Evolutionary conservation across 1,284 basidiomycete genomes (phyloP).

Genomic region (Cystobasidiaceae sp.): DNA sequence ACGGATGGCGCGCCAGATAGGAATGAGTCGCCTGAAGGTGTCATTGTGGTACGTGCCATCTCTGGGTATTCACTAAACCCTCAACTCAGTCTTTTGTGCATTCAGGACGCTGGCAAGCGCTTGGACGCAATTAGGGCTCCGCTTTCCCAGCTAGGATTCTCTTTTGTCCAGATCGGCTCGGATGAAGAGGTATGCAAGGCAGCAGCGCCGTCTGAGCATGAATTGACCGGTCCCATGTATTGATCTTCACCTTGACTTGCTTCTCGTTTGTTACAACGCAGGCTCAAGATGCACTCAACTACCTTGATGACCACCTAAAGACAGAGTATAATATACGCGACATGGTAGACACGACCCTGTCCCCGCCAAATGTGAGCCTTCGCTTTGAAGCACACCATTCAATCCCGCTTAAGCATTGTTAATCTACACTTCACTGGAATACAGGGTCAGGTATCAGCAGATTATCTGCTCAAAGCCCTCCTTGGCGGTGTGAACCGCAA

Average conservation of each 20-base stretch:
- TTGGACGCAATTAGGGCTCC: slow-evolving; percentile 28
- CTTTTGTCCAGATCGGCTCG: slow-evolving; percentile 39
- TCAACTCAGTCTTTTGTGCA: neutral
- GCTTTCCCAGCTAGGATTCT: slow-evolving; percentile 33
- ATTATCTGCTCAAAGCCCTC: slow-evolving; percentile 18
- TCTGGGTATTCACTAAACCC: too few relatives aligned
- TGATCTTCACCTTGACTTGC: too few relatives aligned
- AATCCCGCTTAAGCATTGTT: too few relatives aligned
- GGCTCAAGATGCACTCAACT: slow-evolving; percentile 21
- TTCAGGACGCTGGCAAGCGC: slow-evolving; percentile 22
- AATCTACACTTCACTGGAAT: neutral
- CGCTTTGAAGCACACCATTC: too few relatives aligned
- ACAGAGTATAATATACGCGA: slow-evolving; percentile 32
- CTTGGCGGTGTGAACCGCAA: neutral
- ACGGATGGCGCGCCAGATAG: slow-evolving; percentile 34
- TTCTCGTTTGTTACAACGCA: neutral
- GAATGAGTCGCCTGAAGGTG: slow-evolving; percentile 27
- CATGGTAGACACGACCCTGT: slow-evolving; percentile 38
- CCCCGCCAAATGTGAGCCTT: neutral
- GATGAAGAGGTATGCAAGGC: slow-evolving; percentile 30
- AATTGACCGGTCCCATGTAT: neutral
- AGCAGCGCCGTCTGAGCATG: neutral
- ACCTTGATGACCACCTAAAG: slow-evolving; percentile 37
- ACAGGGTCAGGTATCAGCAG: neutral
- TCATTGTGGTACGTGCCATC: slow-evolving; percentile 34